Evolutionary conservation across 2,329 filamentous ascomycete genomes (phyloP), one percentile per base, ranked within the genome.

Genomic region (Fusarium albidum): DNA sequence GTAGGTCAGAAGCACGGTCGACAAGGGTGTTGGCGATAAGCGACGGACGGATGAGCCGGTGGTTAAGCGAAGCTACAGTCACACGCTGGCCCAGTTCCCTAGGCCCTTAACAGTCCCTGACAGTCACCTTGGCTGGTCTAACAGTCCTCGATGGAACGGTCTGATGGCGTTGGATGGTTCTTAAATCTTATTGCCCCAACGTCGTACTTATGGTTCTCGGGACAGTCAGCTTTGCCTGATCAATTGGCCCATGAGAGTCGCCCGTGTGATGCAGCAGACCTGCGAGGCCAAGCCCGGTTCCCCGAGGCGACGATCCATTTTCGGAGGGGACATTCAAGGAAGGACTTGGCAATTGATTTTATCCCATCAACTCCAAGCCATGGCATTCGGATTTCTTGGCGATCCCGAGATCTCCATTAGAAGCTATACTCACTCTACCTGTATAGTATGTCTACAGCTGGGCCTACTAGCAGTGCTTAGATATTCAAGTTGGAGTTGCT

Each of bases 11-110:
- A 51, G 15, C 46, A 29, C 4, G 21, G n/a, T 21, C 12, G 40
- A 45, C 44, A 32, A 27, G 58, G 58, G 28, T 46, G 55, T 39
- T 61, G 45, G 53, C 40, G 58, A 59, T 57, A 56, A 52, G 51
- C 45, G 41, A 59, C 37, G 45, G 41, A 59, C 37, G 45, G 51
- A 33, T 40, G 18, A 49, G 32, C 56, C 44, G 44, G 56, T 33
- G 61, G 45, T 59, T 61, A 37, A 42, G 42, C 40, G 41, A 39
- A 35, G 35, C 41, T 44, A 43, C 37, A 44, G 38, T 25, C 21
- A 39, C 37, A 39, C 21, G 37, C 43, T 46, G 33, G 18, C 10
- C n/a, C n/a, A n/a, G n/a, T n/a, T n/a, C n/a, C n/a, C n/a, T n/a
- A n/a, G n/a, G n/a, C n/a, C n/a, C n/a, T n/a, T n/a, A n/a, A n/a